Percentiles rank a stretch among this genome's conserved stretches.
These are phyloP conservation scores for Fragilariopsis cylindrus DNA, from an alignment of 108 stramenopile genomes.

Conservation along the genomic window DNA sequence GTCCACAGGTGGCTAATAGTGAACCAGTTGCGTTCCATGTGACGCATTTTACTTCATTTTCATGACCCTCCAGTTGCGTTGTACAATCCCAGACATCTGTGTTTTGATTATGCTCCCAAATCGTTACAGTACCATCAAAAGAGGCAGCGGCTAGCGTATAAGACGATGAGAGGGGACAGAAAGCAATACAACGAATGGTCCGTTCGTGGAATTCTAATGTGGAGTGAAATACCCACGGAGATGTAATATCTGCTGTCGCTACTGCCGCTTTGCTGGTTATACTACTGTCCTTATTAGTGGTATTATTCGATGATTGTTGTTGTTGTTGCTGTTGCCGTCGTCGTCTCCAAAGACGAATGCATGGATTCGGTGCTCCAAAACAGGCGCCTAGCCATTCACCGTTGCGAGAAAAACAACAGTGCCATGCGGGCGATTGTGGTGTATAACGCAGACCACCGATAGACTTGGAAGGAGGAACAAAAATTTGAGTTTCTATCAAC, in stretches of 20 bases:
- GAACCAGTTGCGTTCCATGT: conserved; percentile 90
- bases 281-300: no score
- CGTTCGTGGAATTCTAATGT: conserved; percentile 50
- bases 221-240: conserved; percentile 46
- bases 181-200: conserved; percentile 69
- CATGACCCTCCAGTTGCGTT: conserved; percentile 92
- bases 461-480: conserved; percentile 20
- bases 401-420: conserved; percentile 59
- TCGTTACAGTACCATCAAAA: conserved; percentile 89
- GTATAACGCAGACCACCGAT: conserved; percentile 27
- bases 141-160: conserved; percentile 79
- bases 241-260: background rate
- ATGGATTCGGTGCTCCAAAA: conserved; percentile 71
- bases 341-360: conserved; percentile 65
- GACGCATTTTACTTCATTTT: conserved; percentile 90
- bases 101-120: conserved; percentile 74
- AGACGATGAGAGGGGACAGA: conserved; percentile 57
- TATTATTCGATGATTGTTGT: background rate
- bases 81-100: conserved; percentile 66
- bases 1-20: conserved; percentile 91
- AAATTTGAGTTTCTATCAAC: conserved; percentile 15
- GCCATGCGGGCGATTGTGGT: conserved; percentile 62
- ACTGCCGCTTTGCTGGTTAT: no score
- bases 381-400: conserved; percentile 73
- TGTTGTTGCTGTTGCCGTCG: background rate